Percentiles rank a stretch among this genome's conserved stretches.
Evolutionary conservation across 1,139 yeast species (phyloP).

Genomic region (Lodderomyces pseudojiufengensis): DNA sequence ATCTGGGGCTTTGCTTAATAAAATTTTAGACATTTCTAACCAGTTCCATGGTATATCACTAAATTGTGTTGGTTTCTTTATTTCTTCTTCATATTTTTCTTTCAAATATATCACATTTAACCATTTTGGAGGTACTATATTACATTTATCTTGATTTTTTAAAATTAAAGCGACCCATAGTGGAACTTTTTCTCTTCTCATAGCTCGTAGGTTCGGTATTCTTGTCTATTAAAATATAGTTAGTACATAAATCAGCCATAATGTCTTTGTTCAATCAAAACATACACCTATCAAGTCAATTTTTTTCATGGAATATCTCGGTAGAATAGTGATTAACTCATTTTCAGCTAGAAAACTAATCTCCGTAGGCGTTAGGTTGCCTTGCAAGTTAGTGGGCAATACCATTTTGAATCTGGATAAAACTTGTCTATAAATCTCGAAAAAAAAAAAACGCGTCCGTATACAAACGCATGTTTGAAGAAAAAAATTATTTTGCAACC

Average conservation of each 20-base stretch:
- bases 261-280: slow-evolving; percentile 9
- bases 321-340: slow-evolving; percentile 66
- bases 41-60: slow-evolving; percentile 81
- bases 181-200: slow-evolving; percentile 71
- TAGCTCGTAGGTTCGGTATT: slow-evolving; percentile 57
- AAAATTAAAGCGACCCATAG: slow-evolving; percentile 84
- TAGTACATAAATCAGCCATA: slow-evolving; percentile 14
- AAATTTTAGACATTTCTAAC: slow-evolving; percentile 73
- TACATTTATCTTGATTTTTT: slow-evolving; percentile 82
- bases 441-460: background rate
- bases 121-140: slow-evolving; percentile 87
- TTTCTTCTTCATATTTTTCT: slow-evolving; percentile 65
- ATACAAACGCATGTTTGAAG: too few relatives aligned
- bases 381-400: slow-evolving; percentile 53
- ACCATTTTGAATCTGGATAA: slow-evolving; percentile 51
- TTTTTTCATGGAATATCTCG: slow-evolving; percentile 66
- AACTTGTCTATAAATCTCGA: too few relatives aligned
- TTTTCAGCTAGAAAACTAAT: slow-evolving; percentile 83
- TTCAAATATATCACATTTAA: slow-evolving; percentile 55
- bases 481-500: too few relatives aligned
- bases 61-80: slow-evolving; percentile 53
- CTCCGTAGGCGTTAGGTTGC: slow-evolving; percentile 71
- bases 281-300: slow-evolving; percentile 61
- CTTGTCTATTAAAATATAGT: slow-evolving; percentile 26
- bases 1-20: slow-evolving; percentile 67